A percentile compares a stretch with the other conserved stretches of the same genome.
Evolutionary conservation across 2,329 filamentous ascomycete genomes (phyloP).

Genomic region (Trichoderma guizhouense): DNA sequence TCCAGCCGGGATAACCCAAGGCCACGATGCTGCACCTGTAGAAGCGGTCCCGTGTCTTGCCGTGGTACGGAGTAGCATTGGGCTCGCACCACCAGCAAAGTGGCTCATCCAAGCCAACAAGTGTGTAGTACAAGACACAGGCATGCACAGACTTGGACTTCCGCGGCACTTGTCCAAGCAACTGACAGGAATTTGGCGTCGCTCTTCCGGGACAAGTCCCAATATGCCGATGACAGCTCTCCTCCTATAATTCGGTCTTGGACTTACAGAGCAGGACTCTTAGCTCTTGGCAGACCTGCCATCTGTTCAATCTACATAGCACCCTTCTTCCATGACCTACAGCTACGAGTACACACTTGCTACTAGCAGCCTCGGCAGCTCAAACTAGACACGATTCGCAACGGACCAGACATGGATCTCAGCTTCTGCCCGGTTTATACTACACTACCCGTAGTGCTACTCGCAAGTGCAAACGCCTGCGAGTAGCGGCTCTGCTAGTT

Average conservation of each 20-base stretch:
- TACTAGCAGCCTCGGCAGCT: constrained; percentile 1
- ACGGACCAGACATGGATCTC: background rate
- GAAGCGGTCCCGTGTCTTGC: constrained; percentile 13
- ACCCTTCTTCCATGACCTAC: background rate
- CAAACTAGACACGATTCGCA: background rate
- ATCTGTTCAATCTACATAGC: background rate
- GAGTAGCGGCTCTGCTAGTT: background rate
- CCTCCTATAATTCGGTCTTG: background rate
- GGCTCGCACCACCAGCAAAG: background rate
- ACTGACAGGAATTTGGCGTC: constrained; percentile 6
- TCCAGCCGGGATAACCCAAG: constrained; percentile 8
- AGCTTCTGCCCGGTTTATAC: background rate
- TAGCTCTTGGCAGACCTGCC: background rate
- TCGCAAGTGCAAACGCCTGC: background rate
- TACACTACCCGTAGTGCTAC: background rate
- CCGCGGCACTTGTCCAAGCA: background rate
- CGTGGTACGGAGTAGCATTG: background rate
- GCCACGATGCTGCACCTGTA: background rate
- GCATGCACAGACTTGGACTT: background rate
- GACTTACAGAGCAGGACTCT: background rate
- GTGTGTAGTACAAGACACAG: background rate
- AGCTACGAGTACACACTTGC: background rate
- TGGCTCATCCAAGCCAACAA: background rate
- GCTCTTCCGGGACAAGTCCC: background rate
- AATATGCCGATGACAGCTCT: background rate